Evolutionary conservation across 2,329 filamentous ascomycete genomes (phyloP).

Genomic region (Aureobasidium subglaciale): DNA sequence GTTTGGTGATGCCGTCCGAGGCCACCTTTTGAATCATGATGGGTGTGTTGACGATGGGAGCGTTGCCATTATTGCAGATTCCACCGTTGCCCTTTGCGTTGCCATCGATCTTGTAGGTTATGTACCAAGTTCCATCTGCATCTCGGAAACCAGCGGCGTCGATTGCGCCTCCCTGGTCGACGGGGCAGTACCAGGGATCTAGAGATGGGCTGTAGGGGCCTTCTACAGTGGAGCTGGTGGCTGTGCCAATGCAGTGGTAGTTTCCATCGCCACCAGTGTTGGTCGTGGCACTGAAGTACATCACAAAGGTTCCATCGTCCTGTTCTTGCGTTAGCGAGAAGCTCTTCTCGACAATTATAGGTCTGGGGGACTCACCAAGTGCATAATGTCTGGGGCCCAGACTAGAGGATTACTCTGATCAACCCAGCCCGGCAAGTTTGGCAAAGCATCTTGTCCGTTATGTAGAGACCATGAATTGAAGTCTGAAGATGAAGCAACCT

Average conservation of each 20-base stretch:
- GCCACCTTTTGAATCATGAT: constrained; percentile 24
- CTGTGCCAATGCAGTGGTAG: constrained; percentile 26
- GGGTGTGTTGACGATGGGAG: constrained; percentile 20
- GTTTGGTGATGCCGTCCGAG: constrained; percentile 23
- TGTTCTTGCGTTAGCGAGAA: not conserved
- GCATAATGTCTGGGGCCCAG: constrained; percentile 31
- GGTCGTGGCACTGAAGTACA: constrained; percentile 25
- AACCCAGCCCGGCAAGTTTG: constrained; percentile 26
- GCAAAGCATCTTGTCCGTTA: constrained; percentile 27
- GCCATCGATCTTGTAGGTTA: constrained; percentile 26
- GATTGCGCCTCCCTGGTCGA: constrained; percentile 24
- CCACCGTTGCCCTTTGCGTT: constrained; percentile 25
- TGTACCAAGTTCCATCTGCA: constrained; percentile 20
- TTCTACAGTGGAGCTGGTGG: constrained; percentile 19
- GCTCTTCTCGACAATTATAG: too few species aligned
- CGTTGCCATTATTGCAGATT: constrained; percentile 20
- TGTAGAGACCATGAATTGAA: constrained; percentile 27
- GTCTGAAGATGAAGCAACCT: constrained; percentile 30
- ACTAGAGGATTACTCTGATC: constrained; percentile 21
- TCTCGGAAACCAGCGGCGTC: constrained; percentile 25
- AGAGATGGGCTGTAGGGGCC: constrained; percentile 23
- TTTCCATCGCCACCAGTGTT: constrained; percentile 18
- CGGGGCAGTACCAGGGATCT: constrained; percentile 23
- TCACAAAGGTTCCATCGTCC: constrained; percentile 23
- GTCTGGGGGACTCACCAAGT: constrained; percentile 19